A percentile compares a stretch with the other conserved stretches of the same genome.
phyloP scores from a whole-genome alignment of 345 rosid genomes.

The Erodium maritimum region DNA sequence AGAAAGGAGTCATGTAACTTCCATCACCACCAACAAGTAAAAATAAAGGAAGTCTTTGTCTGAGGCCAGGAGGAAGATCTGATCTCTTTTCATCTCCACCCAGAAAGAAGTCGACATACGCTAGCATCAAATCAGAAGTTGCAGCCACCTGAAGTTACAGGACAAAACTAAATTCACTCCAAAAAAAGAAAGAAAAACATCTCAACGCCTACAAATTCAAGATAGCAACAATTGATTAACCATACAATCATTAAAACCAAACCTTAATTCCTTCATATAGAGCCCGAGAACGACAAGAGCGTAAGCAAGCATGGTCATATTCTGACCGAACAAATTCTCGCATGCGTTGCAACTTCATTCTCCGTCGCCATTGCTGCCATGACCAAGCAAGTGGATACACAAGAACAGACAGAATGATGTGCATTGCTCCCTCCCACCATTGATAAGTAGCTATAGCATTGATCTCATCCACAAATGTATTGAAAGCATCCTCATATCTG shows the following conservation, averaged over 20 bases:
- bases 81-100: conserved; percentile 97
- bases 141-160: conserved; percentile 69
- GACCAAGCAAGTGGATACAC: conserved; percentile 93
- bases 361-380: conserved; percentile 96
- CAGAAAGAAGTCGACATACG: conserved; percentile 91
- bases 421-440: conserved; percentile 99
- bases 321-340: conserved; percentile 98
- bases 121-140: conserved; percentile 87
- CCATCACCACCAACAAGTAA: conserved; percentile 94
- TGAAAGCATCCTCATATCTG: conserved; percentile 94
- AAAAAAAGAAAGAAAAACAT: too few species aligned
- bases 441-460: conserved; percentile 92
- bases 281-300: conserved; percentile 98
- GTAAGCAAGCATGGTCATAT: conserved; percentile 95
- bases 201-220: background rate
- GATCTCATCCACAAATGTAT: conserved; percentile 89
- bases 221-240: conserved; percentile 1
- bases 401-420: conserved; percentile 68
- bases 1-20: conserved; percentile 93
- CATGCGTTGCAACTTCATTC: conserved; percentile 67
- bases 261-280: conserved; percentile 99
- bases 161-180: background rate
- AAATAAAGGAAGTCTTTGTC: conserved; percentile 70
- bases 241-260: conserved; percentile 9
- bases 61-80: conserved; percentile 76